Base-by-base conservation (phyloP, 176 grass and related monocot genomes). In the Bromus sterilis region DNA sequence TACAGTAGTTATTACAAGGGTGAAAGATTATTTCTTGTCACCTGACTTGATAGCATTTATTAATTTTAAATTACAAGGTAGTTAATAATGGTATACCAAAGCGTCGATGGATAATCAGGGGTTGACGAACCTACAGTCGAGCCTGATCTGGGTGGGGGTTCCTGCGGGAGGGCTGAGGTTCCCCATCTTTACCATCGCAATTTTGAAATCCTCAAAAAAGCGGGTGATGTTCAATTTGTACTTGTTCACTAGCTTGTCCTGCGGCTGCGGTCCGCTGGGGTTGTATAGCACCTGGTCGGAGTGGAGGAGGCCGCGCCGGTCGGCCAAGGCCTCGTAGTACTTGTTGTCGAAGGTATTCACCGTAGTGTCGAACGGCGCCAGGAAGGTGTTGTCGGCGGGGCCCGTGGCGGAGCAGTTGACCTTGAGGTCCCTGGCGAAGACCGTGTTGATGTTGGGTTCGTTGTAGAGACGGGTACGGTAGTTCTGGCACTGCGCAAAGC, bases 211-310 rank as follows among this genome's bases (percentile, higher is more conserved):
- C 0, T 23, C 21, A 0, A 57, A 28, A 35, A 94, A 94, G 1
- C 41, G 49, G 0, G 65, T 57, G 0, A 16, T 21, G n/a, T 66
- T 72, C 4, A 15, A 16, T 5, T 32, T 72, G 74, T 91, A 94
- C 30, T 41, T 25, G 44, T 3, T 18, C 14, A 89, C 89, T 31
- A 91, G 44, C 42, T 24, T 28, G 73, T 87, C 89, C 77, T 84
- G 80, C 2, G 89, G 87, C 56, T 25, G 84, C 4, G 85, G 81
- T 0, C 75, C 85, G 1, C 83, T 86, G 14, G 80, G 61, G 13
- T 85, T 92, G 89, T 89, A 92, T 62, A 94, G 78, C 78, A 74
- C 93, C 84, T 89, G 89, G 55, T 94, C 93, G 0, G 93, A 94
- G 73, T 77, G 93, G 14, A 94, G 80, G 24, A 94, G 85, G 10